A percentile compares a stretch with the other conserved stretches of the same genome.
Conservation (phyloP, 148 eudicot species). For the Silene latifolia region DNA sequence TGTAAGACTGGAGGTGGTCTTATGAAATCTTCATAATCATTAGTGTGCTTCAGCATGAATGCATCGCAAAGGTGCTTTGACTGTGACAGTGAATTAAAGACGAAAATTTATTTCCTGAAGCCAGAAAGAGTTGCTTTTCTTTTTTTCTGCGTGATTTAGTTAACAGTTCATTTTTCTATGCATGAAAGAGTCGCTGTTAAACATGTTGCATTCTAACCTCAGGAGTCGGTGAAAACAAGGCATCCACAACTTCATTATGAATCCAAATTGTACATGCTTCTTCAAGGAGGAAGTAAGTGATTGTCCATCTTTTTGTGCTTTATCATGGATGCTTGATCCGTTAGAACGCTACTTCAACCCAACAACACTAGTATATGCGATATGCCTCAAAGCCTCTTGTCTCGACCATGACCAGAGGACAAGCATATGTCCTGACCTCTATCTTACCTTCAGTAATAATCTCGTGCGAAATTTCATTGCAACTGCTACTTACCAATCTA, state of each 20-base stretch:
- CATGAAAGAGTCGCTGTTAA: background rate
- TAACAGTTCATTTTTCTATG: background rate
- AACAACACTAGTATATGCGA: background rate
- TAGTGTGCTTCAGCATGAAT: background rate
- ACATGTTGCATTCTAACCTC: constrained; percentile 9
- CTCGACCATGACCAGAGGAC: background rate
- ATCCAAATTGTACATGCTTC: constrained; percentile 53
- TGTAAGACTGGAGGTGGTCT: background rate
- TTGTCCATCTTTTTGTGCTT: background rate
- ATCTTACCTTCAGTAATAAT: too few relatives aligned
- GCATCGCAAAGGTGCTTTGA: background rate
- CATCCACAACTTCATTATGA: constrained; percentile 61
- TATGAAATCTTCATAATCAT: background rate
- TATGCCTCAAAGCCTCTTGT: background rate
- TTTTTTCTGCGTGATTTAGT: background rate
- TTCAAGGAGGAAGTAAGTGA: constrained; percentile 57
- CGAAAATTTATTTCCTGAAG: background rate
- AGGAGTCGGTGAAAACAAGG: constrained; percentile 53
- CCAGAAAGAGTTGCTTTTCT: background rate
- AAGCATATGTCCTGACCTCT: background rate
- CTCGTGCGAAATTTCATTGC: too few relatives aligned
- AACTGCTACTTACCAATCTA: background rate
- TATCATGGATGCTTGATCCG: constrained; percentile 5
- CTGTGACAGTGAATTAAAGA: background rate
- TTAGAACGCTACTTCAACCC: background rate